Evolutionary conservation across 2,329 filamentous ascomycete genomes (phyloP), one percentile per base, ranked within the genome.

Genomic region (Xylaria sp.): DNA sequence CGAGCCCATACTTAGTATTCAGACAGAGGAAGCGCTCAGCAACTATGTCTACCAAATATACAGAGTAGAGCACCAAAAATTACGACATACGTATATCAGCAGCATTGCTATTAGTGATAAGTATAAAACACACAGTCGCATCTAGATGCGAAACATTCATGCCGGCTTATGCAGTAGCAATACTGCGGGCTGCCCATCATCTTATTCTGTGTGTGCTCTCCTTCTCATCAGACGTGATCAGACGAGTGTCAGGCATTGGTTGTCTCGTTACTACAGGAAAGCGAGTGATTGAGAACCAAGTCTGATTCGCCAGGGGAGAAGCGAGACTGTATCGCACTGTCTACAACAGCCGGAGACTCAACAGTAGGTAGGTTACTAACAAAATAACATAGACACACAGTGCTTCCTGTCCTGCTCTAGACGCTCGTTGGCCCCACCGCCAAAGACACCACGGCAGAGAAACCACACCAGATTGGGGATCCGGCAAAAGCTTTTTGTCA

Each of bases 211-310:
- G 21, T 46, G 23, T 57, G 66, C 63, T 69, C 60, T 70, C 67
- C 69, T 72, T 71, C 57, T 60, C 64, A 60, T 52, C 58, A 57
- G 61, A 59, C 54, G 45, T 59, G 55, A 59, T 64, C 60, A 56
- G 54, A 59, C 57, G 57, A 67, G 49, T 65, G 60, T 67, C 64
- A 70, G 65, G 70, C 66, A 68, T 72, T 66, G 64, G 67, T 54
- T 70, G 69, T 73, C 69, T 73, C 45, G 67, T 65, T 68, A 66
- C 40, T 42, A n/a, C n/a, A n/a, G n/a, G n/a, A n/a, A n/a, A n/a
- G n/a, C n/a, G n/a, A n/a, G n/a, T n/a, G 21, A 51, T 61, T 46
- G 59, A 57, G 46, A 58, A 51, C 57, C 49, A 53, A 62, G 63
- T 46, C 46, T 67, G 57, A 60, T 64, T 63, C 60, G 60, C 60